Base-by-base conservation (phyloP, 2,329 filamentous ascomycete species). In the Penicillium decumbens region DNA sequence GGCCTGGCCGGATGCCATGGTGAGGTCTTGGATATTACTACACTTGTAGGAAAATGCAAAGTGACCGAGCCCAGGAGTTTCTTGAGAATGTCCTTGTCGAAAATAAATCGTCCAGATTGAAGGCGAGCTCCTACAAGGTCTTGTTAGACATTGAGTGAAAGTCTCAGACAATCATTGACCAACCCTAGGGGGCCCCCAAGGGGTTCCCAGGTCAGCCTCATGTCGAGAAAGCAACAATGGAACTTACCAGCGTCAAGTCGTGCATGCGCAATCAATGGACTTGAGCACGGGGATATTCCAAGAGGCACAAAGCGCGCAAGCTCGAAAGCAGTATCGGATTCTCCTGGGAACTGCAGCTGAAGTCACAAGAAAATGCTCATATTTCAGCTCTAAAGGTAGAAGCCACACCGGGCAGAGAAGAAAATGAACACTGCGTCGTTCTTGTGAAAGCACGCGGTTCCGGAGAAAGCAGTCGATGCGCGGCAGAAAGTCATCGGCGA, bases 1-100 rank as follows among this genome's bases (percentile, higher is more conserved):
- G 35, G 64, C 59, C 51, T 68, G 66, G 13, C 51, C 53, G 18
- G 68, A 68, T 32, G 66, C 60, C 67, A 70, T 72, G 27, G 39
- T 42, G 32, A 30, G 5, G n/a, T 10, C n/a, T 33, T n/a, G 12
- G n/a, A 45, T 12, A 20, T 8, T 4, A 23, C 10, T 25, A 35
- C 5, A 8, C 6, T 13, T 20, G 18, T 25, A 35, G 6, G 6
- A 5, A 8, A 12, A 23, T 4, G 6, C 8, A 6, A 5, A 20
- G 13, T 18, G 4, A 15, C 5, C 13, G n/a, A 27, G 12, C 41
- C 10, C n/a, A 33, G 20, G 20, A 41, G 12, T 6, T 28, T 20
- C 8, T 39, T 23, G 27, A 30, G 9, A 29, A 18, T n/a, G 35
- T 15, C 27, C 10, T 6, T 15, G 2, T 35, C 24, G 25, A 42